phyloP scores from a whole-genome alignment of 805 yeast genomes.

The Spathaspora hagerdaliae region DNA sequence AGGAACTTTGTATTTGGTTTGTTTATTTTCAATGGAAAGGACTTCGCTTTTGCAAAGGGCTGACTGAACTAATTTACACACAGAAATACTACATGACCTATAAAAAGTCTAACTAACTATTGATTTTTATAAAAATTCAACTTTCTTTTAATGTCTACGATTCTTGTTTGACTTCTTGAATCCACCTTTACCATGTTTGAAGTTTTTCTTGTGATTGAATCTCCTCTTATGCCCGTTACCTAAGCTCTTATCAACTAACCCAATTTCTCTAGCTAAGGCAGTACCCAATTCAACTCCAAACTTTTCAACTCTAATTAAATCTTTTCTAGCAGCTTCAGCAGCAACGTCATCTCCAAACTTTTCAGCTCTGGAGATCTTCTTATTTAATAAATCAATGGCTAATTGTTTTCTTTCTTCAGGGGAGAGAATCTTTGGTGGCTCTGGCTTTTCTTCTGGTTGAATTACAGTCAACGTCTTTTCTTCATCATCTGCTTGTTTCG shows the following conservation, averaged over 20 bases:
- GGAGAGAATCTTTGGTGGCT: slow-evolving; percentile 37
- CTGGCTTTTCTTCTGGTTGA: slow-evolving; percentile 10
- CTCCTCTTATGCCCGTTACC: slow-evolving; percentile 13
- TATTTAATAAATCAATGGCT: slow-evolving; percentile 63
- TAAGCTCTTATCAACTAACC: slow-evolving; percentile 41
- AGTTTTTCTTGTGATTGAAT: slow-evolving; percentile 1
- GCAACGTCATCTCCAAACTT: slow-evolving; percentile 71
- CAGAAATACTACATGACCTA: no score
- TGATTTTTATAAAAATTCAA: no score
- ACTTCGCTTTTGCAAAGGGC: no score
- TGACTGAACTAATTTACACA: no score
- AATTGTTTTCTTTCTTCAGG: slow-evolving; percentile 69
- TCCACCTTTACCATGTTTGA: slow-evolving; percentile 3
- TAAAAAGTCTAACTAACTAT: no score
- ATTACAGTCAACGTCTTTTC: slow-evolving; percentile 12
- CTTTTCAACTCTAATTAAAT: slow-evolving; percentile 69
- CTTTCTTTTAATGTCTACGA: background rate
- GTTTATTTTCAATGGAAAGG: no score
- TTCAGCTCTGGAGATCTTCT: slow-evolving; percentile 67
- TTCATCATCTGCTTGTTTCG: slow-evolving; percentile 7
- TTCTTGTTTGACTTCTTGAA: background rate
- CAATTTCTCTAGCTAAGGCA: slow-evolving; percentile 64
- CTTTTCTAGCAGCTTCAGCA: slow-evolving; percentile 53
- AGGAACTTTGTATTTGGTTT: no score
- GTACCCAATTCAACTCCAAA: slow-evolving; percentile 75